Evolutionary conservation across 2,329 filamentous ascomycete species (phyloP).

Genomic region (Beauveria varroae): DNA sequence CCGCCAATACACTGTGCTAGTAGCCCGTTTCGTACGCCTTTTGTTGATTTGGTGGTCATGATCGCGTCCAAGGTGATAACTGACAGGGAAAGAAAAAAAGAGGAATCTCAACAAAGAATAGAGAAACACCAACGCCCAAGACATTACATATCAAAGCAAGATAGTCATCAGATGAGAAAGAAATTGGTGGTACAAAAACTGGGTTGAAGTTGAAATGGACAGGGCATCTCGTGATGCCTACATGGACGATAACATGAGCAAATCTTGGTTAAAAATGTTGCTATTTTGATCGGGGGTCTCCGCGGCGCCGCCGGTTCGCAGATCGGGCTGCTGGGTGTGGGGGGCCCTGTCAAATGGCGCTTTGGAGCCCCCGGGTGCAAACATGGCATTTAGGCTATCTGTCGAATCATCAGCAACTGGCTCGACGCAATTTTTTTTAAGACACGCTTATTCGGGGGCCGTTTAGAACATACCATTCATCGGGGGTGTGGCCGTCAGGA

Average conservation of each 20-base stretch:
- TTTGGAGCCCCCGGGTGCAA: neutral
- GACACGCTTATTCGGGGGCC: neutral
- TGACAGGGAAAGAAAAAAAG: neutral
- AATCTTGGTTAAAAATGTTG: constrained; percentile 7
- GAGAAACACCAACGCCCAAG: neutral
- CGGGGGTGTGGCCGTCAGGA: neutral
- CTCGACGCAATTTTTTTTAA: neutral
- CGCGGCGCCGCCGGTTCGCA: neutral
- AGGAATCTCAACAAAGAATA: too few species aligned
- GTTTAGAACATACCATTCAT: constrained; percentile 2
- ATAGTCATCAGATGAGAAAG: neutral
- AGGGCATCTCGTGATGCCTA: neutral
- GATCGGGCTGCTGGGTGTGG: too few species aligned
- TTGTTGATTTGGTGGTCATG: constrained; percentile 3
- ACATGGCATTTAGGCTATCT: constrained; percentile 1
- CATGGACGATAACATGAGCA: neutral
- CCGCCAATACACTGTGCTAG: neutral
- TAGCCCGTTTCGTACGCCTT: constrained; percentile 1
- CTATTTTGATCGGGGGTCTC: neutral
- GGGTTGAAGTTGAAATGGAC: neutral
- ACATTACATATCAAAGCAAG: neutral
- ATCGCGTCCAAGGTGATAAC: neutral
- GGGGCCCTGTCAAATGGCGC: neutral
- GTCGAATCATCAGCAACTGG: neutral
- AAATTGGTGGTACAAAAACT: neutral